These are phyloP conservation scores for Aspergillus funiculosus DNA, from an alignment of 495 filamentous ascomycete genomes.

Conservation along the genomic window DNA sequence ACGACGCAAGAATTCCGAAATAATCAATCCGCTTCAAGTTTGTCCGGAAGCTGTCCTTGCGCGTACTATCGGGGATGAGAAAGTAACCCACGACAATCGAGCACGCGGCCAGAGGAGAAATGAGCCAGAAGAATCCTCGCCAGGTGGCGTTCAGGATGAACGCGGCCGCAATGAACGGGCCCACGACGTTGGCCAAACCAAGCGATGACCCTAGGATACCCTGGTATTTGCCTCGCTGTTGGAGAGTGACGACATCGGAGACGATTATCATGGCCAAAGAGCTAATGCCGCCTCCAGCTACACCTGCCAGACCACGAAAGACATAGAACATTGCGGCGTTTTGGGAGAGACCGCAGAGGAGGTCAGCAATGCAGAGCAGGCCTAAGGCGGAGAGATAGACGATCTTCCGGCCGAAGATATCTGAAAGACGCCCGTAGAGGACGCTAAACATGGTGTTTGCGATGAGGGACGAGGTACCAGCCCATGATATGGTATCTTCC, in stretches of 20 bases:
- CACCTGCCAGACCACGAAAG: slow-evolving; percentile 50
- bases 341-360: slow-evolving; percentile 48
- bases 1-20: slow-evolving; percentile 45
- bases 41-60: slow-evolving; percentile 29
- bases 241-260: slow-evolving; percentile 44
- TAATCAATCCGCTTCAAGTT: slow-evolving; percentile 54
- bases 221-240: slow-evolving; percentile 44
- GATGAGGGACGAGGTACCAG: slow-evolving; percentile 70
- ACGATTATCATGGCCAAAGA: slow-evolving; percentile 49
- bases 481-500: slow-evolving; percentile 61
- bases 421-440: slow-evolving; percentile 53
- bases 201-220: slow-evolving; percentile 40
- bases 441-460: slow-evolving; percentile 65
- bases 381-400: slow-evolving; percentile 44
- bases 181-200: slow-evolving; percentile 40
- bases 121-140: slow-evolving; percentile 47
- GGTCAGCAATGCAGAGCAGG: slow-evolving; percentile 47
- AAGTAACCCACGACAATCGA: slow-evolving; percentile 39
- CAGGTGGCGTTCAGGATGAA: slow-evolving; percentile 42
- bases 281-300: slow-evolving; percentile 49
- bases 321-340: slow-evolving; percentile 49
- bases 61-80: slow-evolving; percentile 38
- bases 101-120: slow-evolving; percentile 36
- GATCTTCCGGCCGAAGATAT: slow-evolving; percentile 54
- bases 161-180: slow-evolving; percentile 41